phyloP scores from a whole-genome alignment of 352 stramenopile genomes.

The Blastocystis sp. region DNA sequence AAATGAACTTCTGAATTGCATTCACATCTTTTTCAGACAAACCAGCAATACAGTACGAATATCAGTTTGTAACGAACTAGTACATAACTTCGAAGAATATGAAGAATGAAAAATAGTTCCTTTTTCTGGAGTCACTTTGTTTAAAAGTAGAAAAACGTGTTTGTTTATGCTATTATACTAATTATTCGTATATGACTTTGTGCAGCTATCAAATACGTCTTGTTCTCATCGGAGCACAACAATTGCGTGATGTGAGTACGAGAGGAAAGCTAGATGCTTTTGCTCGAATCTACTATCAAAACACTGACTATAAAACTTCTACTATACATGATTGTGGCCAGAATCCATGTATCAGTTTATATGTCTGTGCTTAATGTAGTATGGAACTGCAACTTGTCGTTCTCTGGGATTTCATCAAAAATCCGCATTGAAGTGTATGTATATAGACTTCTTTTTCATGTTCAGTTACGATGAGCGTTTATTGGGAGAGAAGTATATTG shows the following conservation, averaged over 20 bases:
- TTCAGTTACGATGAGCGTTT: neutral
- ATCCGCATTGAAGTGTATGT: conserved; percentile 24
- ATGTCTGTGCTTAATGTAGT: neutral
- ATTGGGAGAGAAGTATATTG: conserved; percentile 15
- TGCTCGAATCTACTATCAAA: neutral
- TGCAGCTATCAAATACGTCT: neutral
- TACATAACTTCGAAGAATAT: neutral
- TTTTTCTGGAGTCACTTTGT: neutral
- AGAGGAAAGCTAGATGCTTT: conserved; percentile 19
- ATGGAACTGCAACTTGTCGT: conserved; percentile 10
- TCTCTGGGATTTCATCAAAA: neutral
- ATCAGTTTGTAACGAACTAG: too few relatives aligned
- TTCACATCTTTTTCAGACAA: too few relatives aligned
- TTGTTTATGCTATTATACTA: neutral
- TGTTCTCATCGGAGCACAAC: conserved; percentile 9
- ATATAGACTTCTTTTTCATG: neutral
- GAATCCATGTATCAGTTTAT: neutral
- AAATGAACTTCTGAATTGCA: too few relatives aligned
- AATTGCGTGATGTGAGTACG: conserved; percentile 19
- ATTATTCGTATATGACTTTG: neutral
- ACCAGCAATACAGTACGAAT: too few relatives aligned
- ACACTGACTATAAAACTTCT: conserved; percentile 16
- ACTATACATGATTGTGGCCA: conserved; percentile 4
- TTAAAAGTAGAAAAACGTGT: neutral
- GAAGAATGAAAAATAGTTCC: neutral